phyloP scores from a whole-genome alignment of 2,329 filamentous ascomycete genomes.

The Cladosporium velox region DNA sequence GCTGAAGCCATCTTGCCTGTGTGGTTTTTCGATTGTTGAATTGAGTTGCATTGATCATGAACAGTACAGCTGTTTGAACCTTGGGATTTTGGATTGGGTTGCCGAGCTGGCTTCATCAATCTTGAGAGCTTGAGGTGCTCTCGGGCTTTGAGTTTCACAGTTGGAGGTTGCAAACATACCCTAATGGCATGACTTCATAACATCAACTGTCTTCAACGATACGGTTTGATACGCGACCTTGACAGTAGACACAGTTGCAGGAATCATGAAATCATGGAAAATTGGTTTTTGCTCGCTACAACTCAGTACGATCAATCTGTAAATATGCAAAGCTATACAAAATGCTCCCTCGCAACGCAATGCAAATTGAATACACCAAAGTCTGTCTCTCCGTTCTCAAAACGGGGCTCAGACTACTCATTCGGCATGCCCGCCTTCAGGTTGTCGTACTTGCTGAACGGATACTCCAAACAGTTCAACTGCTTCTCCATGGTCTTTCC shows the following conservation, averaged over 20 bases:
- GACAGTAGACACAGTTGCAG: neutral
- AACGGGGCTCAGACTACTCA: neutral
- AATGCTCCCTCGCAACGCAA: neutral
- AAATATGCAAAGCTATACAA: neutral
- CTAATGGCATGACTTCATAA: neutral
- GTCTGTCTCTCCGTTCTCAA: neutral
- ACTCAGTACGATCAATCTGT: neutral
- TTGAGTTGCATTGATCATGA: neutral
- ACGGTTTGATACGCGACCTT: neutral
- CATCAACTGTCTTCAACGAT: neutral
- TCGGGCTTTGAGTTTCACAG: neutral
- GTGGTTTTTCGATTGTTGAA: neutral
- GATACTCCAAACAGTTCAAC: slow-evolving; percentile 53
- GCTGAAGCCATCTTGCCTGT: slow-evolving; percentile 8
- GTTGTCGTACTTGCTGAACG: slow-evolving; percentile 57
- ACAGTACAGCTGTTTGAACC: neutral
- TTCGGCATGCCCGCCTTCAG: slow-evolving; percentile 44
- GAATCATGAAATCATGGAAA: neutral
- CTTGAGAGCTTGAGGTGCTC: neutral
- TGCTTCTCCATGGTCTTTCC: slow-evolving; percentile 45
- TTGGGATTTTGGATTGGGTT: neutral
- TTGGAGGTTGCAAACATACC: too few relatives aligned
- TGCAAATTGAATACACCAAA: neutral
- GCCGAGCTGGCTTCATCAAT: slow-evolving; percentile 4
- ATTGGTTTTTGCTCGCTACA: neutral